Evolutionary conservation across 768 basidiomycete species (phyloP).

Genomic region (Russula griseocarnosa): DNA sequence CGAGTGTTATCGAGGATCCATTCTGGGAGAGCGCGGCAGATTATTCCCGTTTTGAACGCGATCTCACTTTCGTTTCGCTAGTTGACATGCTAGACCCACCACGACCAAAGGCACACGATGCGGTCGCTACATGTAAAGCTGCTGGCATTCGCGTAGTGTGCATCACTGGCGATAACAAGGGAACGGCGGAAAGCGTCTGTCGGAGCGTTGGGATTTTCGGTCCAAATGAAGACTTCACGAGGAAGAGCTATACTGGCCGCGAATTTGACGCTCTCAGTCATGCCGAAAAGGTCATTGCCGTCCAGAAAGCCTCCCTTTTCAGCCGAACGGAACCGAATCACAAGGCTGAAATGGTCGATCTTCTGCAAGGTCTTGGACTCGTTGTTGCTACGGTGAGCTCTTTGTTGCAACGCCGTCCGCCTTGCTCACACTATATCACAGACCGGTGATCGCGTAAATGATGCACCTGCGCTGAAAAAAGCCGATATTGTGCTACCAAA

Average conservation of each 20-base stretch:
- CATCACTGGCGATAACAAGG: conserved; percentile 97
- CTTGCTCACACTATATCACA: conserved; percentile 33
- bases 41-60: conserved; percentile 86
- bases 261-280: conserved; percentile 81
- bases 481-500: conserved; percentile 99
- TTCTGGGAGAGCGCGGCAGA: conserved; percentile 71
- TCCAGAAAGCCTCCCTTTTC: conserved; percentile 86
- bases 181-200: conserved; percentile 96
- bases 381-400: conserved; percentile 86
- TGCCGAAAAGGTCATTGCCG: conserved; percentile 80
- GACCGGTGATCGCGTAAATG: conserved; percentile 98
- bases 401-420: conserved; percentile 22
- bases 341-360: conserved; percentile 91
- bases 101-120: conserved; percentile 83
- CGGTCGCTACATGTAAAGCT: conserved; percentile 84
- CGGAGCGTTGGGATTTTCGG: conserved; percentile 92
- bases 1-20: no score
- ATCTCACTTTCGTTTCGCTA: conserved; percentile 90
- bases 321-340: conserved; percentile 92
- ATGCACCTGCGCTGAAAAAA: conserved; percentile 94
- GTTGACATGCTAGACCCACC: conserved; percentile 99
- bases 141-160: conserved; percentile 96
- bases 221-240: conserved; percentile 80
- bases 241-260: conserved; percentile 92
- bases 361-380: conserved; percentile 84